phyloP scores from a whole-genome alignment of 2,329 filamentous ascomycete genomes.

The Pseudocercospora musae region DNA sequence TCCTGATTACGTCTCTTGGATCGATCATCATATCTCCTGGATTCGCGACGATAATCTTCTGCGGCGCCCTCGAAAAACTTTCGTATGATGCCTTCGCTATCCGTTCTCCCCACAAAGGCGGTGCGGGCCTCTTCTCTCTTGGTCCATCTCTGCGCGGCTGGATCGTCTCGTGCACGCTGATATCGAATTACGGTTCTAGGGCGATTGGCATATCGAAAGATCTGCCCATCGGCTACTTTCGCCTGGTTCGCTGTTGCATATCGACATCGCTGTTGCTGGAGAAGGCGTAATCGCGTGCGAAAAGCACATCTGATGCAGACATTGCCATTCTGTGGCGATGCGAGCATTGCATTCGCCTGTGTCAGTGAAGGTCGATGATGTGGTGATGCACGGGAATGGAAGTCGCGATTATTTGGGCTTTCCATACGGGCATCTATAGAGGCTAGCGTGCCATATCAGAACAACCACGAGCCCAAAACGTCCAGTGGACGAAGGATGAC shows the following conservation, averaged over 20 bases:
- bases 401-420: too few species aligned
- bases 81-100: neutral
- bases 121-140: neutral
- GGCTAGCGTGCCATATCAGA: neutral
- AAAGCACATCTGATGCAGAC: conserved; percentile 43
- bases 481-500: too few species aligned
- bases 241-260: conserved; percentile 6
- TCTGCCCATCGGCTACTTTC: neutral
- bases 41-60: neutral
- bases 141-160: neutral
- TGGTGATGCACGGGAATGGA: neutral
- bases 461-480: neutral
- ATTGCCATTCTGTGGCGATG: conserved; percentile 12
- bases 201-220: conserved; percentile 2
- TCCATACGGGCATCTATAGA: neutral
- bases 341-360: conserved; percentile 15
- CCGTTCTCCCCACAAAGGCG: neutral
- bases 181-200: neutral
- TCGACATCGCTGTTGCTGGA: conserved; percentile 33
- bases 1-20: neutral
- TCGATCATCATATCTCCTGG: neutral
- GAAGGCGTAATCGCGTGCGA: conserved; percentile 28
- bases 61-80: neutral
- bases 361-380: neutral
- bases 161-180: neutral